These are phyloP conservation scores for Heterobasidion occidentale DNA, from an alignment of 1,284 basidiomycete species.

Conservation along the genomic window DNA sequence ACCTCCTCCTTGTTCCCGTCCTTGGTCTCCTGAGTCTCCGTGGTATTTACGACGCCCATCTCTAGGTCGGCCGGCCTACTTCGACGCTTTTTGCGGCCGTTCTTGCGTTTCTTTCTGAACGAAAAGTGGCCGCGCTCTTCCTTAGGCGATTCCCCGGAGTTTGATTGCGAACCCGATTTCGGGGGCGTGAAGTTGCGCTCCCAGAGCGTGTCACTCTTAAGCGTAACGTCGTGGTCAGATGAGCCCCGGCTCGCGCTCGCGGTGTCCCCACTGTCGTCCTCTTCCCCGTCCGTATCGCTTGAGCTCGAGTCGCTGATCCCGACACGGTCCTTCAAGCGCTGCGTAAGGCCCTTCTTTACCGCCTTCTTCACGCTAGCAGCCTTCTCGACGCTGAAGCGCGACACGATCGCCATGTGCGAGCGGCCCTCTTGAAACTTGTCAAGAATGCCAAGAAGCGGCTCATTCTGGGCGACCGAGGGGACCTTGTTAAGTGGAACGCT, in stretches of 20 bases:
- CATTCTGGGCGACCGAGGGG: constrained; percentile 79
- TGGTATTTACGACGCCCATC: constrained; percentile 18
- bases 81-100: constrained; percentile 10
- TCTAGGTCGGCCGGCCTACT: constrained; percentile 26
- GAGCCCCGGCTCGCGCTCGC: constrained; percentile 21
- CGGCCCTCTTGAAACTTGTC: constrained; percentile 90
- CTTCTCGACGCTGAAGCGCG: constrained; percentile 40
- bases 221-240: constrained; percentile 25
- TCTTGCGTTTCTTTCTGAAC: constrained; percentile 17
- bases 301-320: constrained; percentile 49
- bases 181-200: constrained; percentile 15
- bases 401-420: constrained; percentile 88
- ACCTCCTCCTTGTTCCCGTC: constrained; percentile 20
- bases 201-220: constrained; percentile 21
- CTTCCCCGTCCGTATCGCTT: constrained; percentile 15
- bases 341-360: constrained; percentile 65
- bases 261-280: not conserved
- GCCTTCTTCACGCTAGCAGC: constrained; percentile 61
- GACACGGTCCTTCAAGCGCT: constrained; percentile 56
- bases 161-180: not conserved
- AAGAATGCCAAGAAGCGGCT: constrained; percentile 79
- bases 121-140: constrained; percentile 12
- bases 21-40: not conserved
- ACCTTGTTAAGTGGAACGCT: constrained; percentile 80
- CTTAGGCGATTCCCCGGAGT: constrained; percentile 9